Evolutionary conservation across 176 grass and related monocot genomes (phyloP), one percentile per base, ranked within the genome.

Genomic region (Bolboschoenus planiculmis): DNA sequence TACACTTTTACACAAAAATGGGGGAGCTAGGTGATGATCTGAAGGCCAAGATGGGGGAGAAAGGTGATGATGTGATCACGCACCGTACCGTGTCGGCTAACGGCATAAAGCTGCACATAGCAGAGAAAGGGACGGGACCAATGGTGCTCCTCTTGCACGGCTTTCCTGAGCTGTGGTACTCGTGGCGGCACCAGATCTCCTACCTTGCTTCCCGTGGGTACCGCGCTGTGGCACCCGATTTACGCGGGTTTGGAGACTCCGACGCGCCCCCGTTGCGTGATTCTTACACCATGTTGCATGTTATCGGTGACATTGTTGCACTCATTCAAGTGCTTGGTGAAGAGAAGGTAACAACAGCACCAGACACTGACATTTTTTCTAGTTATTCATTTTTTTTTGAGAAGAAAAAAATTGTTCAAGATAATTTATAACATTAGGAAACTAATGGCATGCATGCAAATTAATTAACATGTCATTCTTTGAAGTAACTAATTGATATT

Each of bases 131-230:
- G 1, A 78, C 66, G 1, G 88, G 88, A 3, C 78, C 81, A 1
- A 40, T 64, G 9, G 88, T 87, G 59, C 85, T 90, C 26, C 76
- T 90, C 75, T 11, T 90, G 34, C 88, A 90, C 33, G 85, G 88
- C 30, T 90, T 90, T 40, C 88, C 88, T 0, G 88, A 90, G 42
- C 76, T 90, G 24, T 90, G 88, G 88, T 87, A 90, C 63, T 87
- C 88, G 4, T 90, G 88, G 88, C 60, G 88, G 55, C 85, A 84
- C 81, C 88, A 90, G 73, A 90, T 90, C 20, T 8, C 40, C 39
- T 62, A 82, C 62, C 81, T 90, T 7, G 73, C 88, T 16, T 51
- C 35, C 40, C 72, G 73, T 0, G 81, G 88, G 15, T 90, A 66
- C 63, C 88, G 34, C 39, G 85, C 84, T 42, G 80, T 90, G 34